These are phyloP conservation scores for Eutrema yunnanense DNA, from an alignment of 345 rosid species.

Conservation along the genomic window DNA sequence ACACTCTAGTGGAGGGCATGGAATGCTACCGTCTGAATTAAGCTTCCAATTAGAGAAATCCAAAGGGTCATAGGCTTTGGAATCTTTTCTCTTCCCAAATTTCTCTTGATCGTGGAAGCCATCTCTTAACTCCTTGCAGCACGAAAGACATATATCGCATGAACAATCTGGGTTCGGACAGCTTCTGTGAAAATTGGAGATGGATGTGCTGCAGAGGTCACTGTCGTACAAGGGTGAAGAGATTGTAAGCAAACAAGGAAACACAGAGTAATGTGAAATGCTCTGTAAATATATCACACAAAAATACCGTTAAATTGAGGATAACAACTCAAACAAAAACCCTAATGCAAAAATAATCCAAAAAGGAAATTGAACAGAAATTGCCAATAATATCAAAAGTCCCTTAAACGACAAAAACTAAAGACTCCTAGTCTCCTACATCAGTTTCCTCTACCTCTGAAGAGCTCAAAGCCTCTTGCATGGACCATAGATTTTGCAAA, in stretches of 20 bases:
- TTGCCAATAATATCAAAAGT: no score
- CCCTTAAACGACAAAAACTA: no score
- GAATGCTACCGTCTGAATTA: constrained; percentile 42
- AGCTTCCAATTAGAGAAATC: constrained; percentile 40
- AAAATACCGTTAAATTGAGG: neutral
- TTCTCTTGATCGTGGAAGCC: constrained; percentile 23
- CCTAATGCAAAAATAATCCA: no score
- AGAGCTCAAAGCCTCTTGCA: no score
- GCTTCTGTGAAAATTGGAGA: constrained; percentile 47
- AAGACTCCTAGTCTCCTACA: no score
- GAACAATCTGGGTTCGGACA: constrained; percentile 38
- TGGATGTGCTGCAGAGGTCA: constrained; percentile 55
- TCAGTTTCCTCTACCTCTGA: no score
- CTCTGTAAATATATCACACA: neutral
- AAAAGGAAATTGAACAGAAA: no score
- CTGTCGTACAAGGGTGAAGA: neutral
- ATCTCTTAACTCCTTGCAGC: constrained; percentile 52
- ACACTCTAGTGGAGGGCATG: constrained; percentile 54
- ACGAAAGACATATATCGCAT: constrained; percentile 48
- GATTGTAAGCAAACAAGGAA: neutral
- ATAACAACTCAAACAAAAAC: neutral
- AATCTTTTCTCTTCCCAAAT: constrained; percentile 23
- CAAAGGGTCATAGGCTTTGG: neutral
- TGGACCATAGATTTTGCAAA: no score
- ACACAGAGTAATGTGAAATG: neutral